Conservation (phyloP, 1,139 yeast species). For the Taphrina populina region DNA sequence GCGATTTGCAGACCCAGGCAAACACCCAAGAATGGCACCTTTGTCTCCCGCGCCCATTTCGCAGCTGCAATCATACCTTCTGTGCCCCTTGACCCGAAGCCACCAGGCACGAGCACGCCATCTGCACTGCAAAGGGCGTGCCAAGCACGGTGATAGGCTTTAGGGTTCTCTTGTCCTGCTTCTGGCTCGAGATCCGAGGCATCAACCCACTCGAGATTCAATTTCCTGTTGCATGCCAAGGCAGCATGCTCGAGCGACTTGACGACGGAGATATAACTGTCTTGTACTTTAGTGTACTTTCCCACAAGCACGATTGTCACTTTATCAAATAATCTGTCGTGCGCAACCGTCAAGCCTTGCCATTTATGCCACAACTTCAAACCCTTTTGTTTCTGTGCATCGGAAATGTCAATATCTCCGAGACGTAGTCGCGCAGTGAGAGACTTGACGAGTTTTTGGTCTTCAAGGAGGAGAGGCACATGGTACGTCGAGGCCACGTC, state of each 20-base stretch:
- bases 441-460: constrained; percentile 79
- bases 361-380: constrained; percentile 68
- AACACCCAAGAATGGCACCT: constrained; percentile 91
- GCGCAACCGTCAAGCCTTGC: constrained; percentile 67
- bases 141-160: constrained; percentile 93
- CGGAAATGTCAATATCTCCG: constrained; percentile 52
- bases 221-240: constrained; percentile 78
- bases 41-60: constrained; percentile 93
- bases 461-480: constrained; percentile 85
- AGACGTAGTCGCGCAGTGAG: constrained; percentile 68
- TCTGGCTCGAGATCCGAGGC: constrained; percentile 83
- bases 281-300: constrained; percentile 92
- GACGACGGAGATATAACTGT: constrained; percentile 89
- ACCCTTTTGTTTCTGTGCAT: constrained; percentile 65
- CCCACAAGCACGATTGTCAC: constrained; percentile 97
- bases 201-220: constrained; percentile 94
- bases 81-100: constrained; percentile 94
- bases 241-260: constrained; percentile 94
- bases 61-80: constrained; percentile 99
- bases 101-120: constrained; percentile 98
- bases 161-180: constrained; percentile 55
- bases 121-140: constrained; percentile 89
- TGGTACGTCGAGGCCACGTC: constrained; percentile 97
- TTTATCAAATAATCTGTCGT: constrained; percentile 76
- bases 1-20: constrained; percentile 98